Base-by-base conservation (phyloP, 768 basidiomycete species). In the Xerocomus spinulosus region DNA sequence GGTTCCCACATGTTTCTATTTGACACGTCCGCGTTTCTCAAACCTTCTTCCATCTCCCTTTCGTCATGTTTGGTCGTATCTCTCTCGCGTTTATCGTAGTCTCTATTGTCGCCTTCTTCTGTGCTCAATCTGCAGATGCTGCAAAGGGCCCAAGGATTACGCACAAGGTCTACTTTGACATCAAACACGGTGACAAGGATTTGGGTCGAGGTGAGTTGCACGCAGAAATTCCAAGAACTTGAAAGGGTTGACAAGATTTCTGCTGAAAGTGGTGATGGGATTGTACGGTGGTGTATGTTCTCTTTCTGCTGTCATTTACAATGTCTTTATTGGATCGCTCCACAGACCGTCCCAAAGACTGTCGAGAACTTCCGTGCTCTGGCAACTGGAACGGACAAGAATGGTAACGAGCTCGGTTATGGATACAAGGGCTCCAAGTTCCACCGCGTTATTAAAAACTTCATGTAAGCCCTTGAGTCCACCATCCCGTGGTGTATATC, bases 311-410 rank as follows among this genome's bases (percentile, higher is more conserved):
- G 9, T 26, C 6, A 21, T 17, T 25, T 12, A 13, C 24, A 25
- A 18, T 12, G 17, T 41, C 26, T 40, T 51, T 18, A 49, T 37
- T 17, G 25, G 9, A 33, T 26, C 10, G 38, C 32, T 39, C 33
- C 24, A 10, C 48, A 93, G 87, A 92, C 92, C 39, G 93, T 96
- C 38, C 94, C 94, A 46, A 94, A 94, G 73, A 97, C 94, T 26
- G 93, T 76, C 21, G 94, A 93, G 78, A 98, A 98, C 80, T 98
- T 98, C 82, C 86, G 92, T 48, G 91, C 92, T 40, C 78, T 99
- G 56, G 74, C 89, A 12, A 90, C 92, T 30, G 90, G 94, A 49
- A 74, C 82, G 59, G 81, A 78, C 57, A 90, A 86, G 72, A 76
- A 76, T 2, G 65, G 71, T 26, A 61, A 76, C 45, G 80, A 81